These are phyloP conservation scores for Tulasnella calospora DNA, from an alignment of 768 basidiomycete species.

Conservation along the genomic window DNA sequence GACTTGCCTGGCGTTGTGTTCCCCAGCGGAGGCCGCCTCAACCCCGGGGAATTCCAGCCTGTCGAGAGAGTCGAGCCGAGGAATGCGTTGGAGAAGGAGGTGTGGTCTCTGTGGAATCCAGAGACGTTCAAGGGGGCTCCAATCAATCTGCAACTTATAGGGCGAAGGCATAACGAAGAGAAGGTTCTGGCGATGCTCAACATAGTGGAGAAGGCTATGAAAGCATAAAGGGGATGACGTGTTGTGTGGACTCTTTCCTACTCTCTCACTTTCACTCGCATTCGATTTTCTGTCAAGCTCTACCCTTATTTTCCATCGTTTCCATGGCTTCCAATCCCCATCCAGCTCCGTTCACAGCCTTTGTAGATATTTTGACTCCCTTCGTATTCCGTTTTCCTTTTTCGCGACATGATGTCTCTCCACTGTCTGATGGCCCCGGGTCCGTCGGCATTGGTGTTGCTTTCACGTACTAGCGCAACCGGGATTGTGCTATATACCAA, in stretches of 20 bases:
- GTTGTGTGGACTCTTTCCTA: background rate
- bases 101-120: slow-evolving; percentile 43
- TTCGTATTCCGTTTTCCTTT: background rate
- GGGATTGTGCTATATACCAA: background rate
- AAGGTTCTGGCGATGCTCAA: slow-evolving; percentile 45
- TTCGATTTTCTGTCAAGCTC: slow-evolving; percentile 1
- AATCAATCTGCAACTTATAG: slow-evolving; percentile 48
- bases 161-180: slow-evolving; percentile 50
- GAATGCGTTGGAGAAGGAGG: slow-evolving; percentile 39
- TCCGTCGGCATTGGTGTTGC: background rate
- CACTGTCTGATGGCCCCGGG: background rate
- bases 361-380: background rate
- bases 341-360: background rate
- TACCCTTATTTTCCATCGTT: slow-evolving; percentile 5
- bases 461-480: background rate
- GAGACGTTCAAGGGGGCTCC: slow-evolving; percentile 44
- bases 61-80: slow-evolving; percentile 33
- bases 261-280: background rate
- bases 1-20: slow-evolving; percentile 49
- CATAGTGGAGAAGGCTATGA: slow-evolving; percentile 39
- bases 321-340: background rate
- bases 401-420: background rate
- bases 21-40: slow-evolving; percentile 38
- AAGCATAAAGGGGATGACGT: slow-evolving; percentile 11
- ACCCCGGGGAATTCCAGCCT: slow-evolving; percentile 28